Conservation (phyloP, 805 yeast genomes). For the Candida insectalens region DNA sequence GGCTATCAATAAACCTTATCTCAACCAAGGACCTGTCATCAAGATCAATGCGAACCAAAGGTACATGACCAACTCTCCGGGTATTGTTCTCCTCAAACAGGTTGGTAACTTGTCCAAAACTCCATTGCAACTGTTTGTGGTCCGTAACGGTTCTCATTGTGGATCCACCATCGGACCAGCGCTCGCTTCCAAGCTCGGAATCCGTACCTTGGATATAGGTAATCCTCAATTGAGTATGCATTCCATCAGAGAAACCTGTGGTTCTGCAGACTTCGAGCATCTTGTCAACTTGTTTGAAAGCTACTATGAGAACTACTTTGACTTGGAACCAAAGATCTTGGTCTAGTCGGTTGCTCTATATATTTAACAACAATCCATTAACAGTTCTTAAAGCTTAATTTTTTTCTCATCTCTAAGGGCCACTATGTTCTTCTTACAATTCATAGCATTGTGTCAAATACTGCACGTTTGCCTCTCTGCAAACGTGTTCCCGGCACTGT, state of each 20-base stretch:
- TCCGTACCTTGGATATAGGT: constrained; percentile 82
- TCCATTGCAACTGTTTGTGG: constrained; percentile 92
- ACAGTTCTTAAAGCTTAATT: neutral
- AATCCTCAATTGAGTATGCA: constrained; percentile 93
- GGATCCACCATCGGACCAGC: constrained; percentile 97
- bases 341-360: constrained; percentile 20
- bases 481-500: constrained; percentile 19
- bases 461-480: no score
- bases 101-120: constrained; percentile 57
- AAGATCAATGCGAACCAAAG: constrained; percentile 93
- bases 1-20: constrained; percentile 62
- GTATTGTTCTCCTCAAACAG: constrained; percentile 67
- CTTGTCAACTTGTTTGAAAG: constrained; percentile 53
- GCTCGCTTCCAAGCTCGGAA: constrained; percentile 76
- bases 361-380: neutral
- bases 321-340: constrained; percentile 32
- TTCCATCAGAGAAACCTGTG: constrained; percentile 86
- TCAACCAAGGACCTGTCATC: constrained; percentile 87
- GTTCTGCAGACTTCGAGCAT: constrained; percentile 58
- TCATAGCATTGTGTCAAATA: no score
- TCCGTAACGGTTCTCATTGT: constrained; percentile 85
- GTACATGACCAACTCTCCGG: constrained; percentile 89
- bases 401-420: no score
- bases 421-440: no score
- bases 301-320: constrained; percentile 41